Percentiles rank a stretch among this genome's conserved stretches.
phyloP scores from a whole-genome alignment of 129 eudicot species.

The Glebionis coronaria region DNA sequence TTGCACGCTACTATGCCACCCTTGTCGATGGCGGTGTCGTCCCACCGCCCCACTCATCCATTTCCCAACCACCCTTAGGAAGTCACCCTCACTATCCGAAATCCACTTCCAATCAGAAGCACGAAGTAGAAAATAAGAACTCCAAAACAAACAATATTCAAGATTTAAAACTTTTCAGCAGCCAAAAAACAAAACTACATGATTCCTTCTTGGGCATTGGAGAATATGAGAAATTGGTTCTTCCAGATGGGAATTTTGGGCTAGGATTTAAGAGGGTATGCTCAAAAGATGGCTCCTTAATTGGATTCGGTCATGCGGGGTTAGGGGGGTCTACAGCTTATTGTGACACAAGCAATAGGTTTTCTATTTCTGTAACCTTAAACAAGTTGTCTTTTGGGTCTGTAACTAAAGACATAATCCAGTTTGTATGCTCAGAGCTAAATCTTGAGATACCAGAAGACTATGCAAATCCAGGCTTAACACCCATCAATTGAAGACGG shows the following conservation, averaged over 20 bases:
- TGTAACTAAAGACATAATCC: slow-evolving; percentile 65
- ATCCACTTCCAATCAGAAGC: slow-evolving; percentile 39
- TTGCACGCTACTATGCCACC: slow-evolving; percentile 84
- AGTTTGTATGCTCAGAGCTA: slow-evolving; percentile 77
- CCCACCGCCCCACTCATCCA: slow-evolving; percentile 68
- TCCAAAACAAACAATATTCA: slow-evolving; percentile 9
- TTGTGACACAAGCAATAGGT: slow-evolving; percentile 64
- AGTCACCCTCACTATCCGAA: slow-evolving; percentile 78
- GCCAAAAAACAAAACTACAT: slow-evolving; percentile 42
- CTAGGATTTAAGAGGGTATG: slow-evolving; percentile 70
- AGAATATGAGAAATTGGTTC: slow-evolving; percentile 55
- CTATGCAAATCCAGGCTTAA: slow-evolving; percentile 29
- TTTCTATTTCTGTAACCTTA: slow-evolving; percentile 76
- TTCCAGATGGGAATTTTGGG: slow-evolving; percentile 66
- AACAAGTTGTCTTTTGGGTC: slow-evolving; percentile 82
- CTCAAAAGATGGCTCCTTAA: slow-evolving; percentile 54
- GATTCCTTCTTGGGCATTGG: slow-evolving; percentile 83
- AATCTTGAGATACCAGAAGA: slow-evolving; percentile 64
- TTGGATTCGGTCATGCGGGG: slow-evolving; percentile 91
- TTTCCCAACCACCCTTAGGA: slow-evolving; percentile 62
- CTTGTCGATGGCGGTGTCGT: slow-evolving; percentile 63
- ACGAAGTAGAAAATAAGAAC: slow-evolving; percentile 26
- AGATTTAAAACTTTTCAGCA: slow-evolving; percentile 38
- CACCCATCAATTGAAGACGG: slow-evolving; percentile 26
- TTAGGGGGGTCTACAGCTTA: slow-evolving; percentile 92